These are phyloP conservation scores for Trichoderma hamatum DNA, from an alignment of 2,329 filamentous ascomycete genomes.

Conservation along the genomic window DNA sequence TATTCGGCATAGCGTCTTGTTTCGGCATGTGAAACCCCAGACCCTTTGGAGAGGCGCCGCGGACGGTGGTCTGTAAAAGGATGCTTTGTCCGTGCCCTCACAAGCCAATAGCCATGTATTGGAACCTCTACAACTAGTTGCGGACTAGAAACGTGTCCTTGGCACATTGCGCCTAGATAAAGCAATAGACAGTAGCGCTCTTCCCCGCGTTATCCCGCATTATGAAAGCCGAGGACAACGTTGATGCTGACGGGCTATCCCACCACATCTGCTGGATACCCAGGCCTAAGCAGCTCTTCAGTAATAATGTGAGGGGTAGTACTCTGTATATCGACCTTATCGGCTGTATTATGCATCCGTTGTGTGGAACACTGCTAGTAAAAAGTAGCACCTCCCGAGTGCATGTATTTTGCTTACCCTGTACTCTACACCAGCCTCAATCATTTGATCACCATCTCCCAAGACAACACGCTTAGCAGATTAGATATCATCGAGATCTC, in stretches of 20 bases:
- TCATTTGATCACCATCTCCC: background rate
- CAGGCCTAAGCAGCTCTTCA: background rate
- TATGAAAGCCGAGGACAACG: conserved; percentile 1
- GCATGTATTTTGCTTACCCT: background rate
- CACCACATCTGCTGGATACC: background rate
- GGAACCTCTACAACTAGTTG: background rate
- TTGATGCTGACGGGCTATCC: background rate
- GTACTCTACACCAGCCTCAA: background rate
- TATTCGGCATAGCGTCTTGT: conserved; percentile 8
- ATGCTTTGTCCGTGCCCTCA: background rate
- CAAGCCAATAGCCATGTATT: background rate
- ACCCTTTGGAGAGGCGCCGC: background rate
- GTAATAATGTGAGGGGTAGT: background rate
- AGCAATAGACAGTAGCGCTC: background rate
- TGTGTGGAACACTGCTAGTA: background rate
- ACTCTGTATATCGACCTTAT: background rate
- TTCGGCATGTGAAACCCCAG: conserved; percentile 18
- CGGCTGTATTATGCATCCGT: background rate
- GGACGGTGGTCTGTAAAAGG: conserved; percentile 8
- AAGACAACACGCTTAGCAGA: background rate
- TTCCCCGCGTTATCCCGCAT: conserved; percentile 14
- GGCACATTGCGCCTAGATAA: background rate
- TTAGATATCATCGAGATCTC: background rate
- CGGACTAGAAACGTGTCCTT: conserved; percentile 6
- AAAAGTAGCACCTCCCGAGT: background rate